phyloP scores from a whole-genome alignment of 2,329 filamentous ascomycete species.

The Fusarium sp. region DNA sequence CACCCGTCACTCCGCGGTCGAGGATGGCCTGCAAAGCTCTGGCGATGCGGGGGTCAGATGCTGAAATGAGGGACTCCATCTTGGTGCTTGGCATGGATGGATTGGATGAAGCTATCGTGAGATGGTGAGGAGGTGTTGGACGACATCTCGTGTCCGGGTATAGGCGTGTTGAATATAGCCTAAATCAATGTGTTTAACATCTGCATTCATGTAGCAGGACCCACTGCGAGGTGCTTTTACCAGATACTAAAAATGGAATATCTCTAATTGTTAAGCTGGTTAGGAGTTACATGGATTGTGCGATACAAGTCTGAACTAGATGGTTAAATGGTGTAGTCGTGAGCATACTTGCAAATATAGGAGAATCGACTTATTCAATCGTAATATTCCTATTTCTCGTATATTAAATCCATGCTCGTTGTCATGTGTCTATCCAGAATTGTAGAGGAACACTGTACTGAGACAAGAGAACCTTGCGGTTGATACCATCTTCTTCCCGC shows the following conservation, averaged over 20 bases:
- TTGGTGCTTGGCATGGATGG: neutral
- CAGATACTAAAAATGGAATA: neutral
- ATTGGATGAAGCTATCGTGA: constrained; percentile 8
- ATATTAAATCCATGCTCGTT: neutral
- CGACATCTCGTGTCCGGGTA: neutral
- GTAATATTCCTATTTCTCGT: neutral
- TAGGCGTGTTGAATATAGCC: neutral
- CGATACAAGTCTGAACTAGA: too few species aligned
- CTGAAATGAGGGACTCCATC: neutral
- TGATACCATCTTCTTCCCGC: constrained; percentile 11
- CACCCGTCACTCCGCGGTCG: constrained; percentile 1
- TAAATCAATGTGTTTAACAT: constrained; percentile 3
- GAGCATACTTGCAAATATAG: too few species aligned
- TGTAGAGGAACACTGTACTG: constrained; percentile 31
- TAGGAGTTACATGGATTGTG: neutral
- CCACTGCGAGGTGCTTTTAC: neutral
- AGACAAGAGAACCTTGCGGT: constrained; percentile 33
- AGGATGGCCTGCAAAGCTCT: neutral
- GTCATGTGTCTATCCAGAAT: constrained; percentile 25
- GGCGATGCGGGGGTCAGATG: constrained; percentile 8
- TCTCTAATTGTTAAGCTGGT: neutral
- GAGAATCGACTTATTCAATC: too few species aligned
- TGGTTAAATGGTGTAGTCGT: too few species aligned
- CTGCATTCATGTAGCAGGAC: neutral
- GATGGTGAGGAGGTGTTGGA: neutral